A percentile compares a stretch with the other conserved stretches of the same genome.
Conservation (phyloP, 345 rosid species). For the Ceriops tagal region DNA sequence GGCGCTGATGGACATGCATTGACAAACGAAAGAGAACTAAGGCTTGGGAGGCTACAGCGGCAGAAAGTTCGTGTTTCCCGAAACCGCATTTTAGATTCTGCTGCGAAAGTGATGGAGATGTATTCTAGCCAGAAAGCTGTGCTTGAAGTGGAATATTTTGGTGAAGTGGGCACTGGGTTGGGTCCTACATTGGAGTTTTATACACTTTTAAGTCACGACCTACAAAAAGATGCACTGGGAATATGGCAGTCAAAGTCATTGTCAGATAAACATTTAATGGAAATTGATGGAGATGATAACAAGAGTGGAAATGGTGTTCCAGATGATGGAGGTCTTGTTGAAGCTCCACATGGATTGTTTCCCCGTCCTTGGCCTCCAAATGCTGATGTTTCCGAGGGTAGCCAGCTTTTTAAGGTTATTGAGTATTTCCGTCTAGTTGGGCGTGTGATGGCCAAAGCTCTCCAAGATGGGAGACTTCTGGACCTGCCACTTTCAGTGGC, state of each 20-base stretch:
- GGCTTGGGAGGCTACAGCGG: conserved; percentile 94
- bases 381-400: conserved; percentile 69
- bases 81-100: conserved; percentile 95
- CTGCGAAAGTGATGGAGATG: conserved; percentile 99
- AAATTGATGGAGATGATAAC: conserved; percentile 51
- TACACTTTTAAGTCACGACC: conserved; percentile 89
- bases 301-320: conserved; percentile 45
- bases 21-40: conserved; percentile 78
- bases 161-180: conserved; percentile 99
- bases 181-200: conserved; percentile 99
- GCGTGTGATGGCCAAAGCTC: conserved; percentile 98
- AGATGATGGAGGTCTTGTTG: conserved; percentile 47
- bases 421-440: conserved; percentile 92
- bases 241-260: conserved; percentile 86
- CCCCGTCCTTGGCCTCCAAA: conserved; percentile 91
- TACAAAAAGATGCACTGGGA: conserved; percentile 76
- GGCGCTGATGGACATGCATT: conserved; percentile 94
- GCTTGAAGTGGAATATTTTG: conserved; percentile 99
- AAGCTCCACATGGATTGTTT: conserved; percentile 87
- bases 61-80: conserved; percentile 99
- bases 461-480: conserved; percentile 97
- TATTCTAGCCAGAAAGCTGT: conserved; percentile 98
- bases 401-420: conserved; percentile 58
- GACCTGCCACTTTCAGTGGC: conserved; percentile 83
- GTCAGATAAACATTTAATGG: conserved; percentile 47